Evolutionary conservation across 139 green algal species (phyloP), one percentile per base, ranked within the genome.

Genomic region (Coelastrella sp.): DNA sequence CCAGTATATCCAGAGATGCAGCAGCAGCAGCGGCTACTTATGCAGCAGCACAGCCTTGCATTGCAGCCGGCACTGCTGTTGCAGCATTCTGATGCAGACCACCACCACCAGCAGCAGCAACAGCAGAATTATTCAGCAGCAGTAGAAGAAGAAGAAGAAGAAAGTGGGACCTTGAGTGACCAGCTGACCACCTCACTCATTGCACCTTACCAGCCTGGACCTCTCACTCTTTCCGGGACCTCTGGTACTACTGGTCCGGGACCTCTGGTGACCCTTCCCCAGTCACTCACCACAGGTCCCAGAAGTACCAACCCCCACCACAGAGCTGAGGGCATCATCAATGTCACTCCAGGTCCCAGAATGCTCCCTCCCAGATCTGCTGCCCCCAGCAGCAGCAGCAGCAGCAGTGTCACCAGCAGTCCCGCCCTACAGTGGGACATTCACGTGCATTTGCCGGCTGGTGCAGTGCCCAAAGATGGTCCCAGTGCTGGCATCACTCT

Each of bases 361-460:
- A n/a, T n/a, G n/a, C n/a, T n/a, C n/a, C n/a, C n/a, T n/a, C n/a
- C n/a, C n/a, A n/a, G n/a, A n/a, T n/a, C n/a, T n/a, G n/a, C n/a
- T n/a, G n/a, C n/a, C n/a, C 76, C 69, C 32, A 19, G 27, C 57
- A 71, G 43, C 45, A 51, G 80, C 80, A 79, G 45, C 62, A 85
- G 63, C 15, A 57, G 23, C 25, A 23, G 62, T 38, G 27, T 69
- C 62, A 69, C 62, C 11, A 74, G 66, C 35, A 48, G 62, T 17
- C 51, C 81, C 62, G 60, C 78, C 3, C 45, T 80, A 21, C 81
- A 73, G 19, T 93, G 89, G 87, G 91, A 95, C 75, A 45, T 97
- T 7, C 94, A 97, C 85, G 86, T 97, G 30, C 94, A 97, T 81
- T 81, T 97, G 32, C 93, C 93, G 19, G 81, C 92, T 43, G 94